Base-by-base conservation (phyloP, 129 eudicot genomes). In the Sambucus nigra region DNA sequence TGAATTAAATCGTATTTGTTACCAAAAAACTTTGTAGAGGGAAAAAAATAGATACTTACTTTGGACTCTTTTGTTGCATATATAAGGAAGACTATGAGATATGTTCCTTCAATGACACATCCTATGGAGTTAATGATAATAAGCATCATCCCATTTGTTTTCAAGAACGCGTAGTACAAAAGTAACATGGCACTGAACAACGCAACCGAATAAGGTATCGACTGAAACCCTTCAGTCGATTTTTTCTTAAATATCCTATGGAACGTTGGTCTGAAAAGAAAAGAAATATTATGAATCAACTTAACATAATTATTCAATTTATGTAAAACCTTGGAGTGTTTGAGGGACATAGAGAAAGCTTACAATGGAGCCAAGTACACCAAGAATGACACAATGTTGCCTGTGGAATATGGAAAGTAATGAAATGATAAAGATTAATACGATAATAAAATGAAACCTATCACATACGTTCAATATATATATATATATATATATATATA, bases 251-350 rank as follows among this genome's bases (percentile, higher is more conserved):
- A 74, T 40, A 84, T 80, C 50, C 69, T 55, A 13, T 56, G 61
- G 53, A 84, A 84, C n/a, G 94, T 84, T 22, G 94, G 94, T 60
- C 94, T 80, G 71, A 22, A 48, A 55, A n/a, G n/a, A n/a, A n/a
- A n/a, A n/a, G n/a, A n/a, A n/a, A n/a, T n/a, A n/a, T n/a, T n/a
- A n/a, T n/a, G n/a, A n/a, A n/a, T n/a, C n/a, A n/a, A n/a, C n/a
- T n/a, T n/a, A n/a, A n/a, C n/a, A n/a, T n/a, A n/a, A n/a, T n/a
- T n/a, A n/a, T n/a, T n/a, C n/a, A n/a, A n/a, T n/a, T n/a, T n/a
- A n/a, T n/a, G n/a, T n/a, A n/a, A n/a, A n/a, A n/a, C n/a, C n/a
- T n/a, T n/a, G n/a, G n/a, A n/a, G n/a, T n/a, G n/a, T n/a, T n/a
- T n/a, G n/a, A 65, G 10, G 25, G 19, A 46, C 9, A 52, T 33